Evolutionary conservation across 129 eudicot genomes (phyloP).

Genomic region (Centella asiatica): DNA sequence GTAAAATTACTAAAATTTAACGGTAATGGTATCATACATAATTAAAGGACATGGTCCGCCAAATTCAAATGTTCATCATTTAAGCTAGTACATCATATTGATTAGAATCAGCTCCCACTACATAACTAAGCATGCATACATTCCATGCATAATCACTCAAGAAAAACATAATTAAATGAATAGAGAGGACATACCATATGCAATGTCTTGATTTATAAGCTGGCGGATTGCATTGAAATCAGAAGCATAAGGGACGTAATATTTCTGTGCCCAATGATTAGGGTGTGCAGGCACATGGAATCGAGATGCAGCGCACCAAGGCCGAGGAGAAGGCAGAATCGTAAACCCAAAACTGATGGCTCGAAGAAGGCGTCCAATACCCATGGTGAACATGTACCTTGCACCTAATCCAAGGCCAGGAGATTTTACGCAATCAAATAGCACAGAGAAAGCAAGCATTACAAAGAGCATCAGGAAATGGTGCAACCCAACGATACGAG

Average conservation of each 20-base stretch:
- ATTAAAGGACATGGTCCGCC: no score
- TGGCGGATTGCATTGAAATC: constrained; percentile 56
- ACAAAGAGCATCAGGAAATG: constrained; percentile 90
- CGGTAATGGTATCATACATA: no score
- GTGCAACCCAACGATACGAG: constrained; percentile 82
- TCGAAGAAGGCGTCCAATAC: constrained; percentile 75
- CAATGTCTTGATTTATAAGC: constrained; percentile 54
- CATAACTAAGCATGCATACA: no score
- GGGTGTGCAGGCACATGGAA: constrained; percentile 73
- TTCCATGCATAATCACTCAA: neutral
- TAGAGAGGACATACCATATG: constrained; percentile 57
- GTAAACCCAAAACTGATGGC: constrained; percentile 81
- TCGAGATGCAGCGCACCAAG: constrained; percentile 95
- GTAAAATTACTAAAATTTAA: no score
- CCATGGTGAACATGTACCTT: constrained; percentile 97
- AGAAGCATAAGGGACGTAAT: constrained; percentile 81
- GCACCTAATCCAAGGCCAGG: constrained; percentile 99
- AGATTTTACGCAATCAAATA: constrained; percentile 80
- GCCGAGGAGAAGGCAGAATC: constrained; percentile 91
- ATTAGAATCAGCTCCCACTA: no score
- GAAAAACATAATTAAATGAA: neutral
- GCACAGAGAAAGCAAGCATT: constrained; percentile 93
- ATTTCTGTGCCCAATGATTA: constrained; percentile 88
- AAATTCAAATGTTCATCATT: no score
- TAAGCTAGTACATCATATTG: no score